Evolutionary conservation across 345 rosid species (phyloP).

Genomic region (Sapria himalayana): DNA sequence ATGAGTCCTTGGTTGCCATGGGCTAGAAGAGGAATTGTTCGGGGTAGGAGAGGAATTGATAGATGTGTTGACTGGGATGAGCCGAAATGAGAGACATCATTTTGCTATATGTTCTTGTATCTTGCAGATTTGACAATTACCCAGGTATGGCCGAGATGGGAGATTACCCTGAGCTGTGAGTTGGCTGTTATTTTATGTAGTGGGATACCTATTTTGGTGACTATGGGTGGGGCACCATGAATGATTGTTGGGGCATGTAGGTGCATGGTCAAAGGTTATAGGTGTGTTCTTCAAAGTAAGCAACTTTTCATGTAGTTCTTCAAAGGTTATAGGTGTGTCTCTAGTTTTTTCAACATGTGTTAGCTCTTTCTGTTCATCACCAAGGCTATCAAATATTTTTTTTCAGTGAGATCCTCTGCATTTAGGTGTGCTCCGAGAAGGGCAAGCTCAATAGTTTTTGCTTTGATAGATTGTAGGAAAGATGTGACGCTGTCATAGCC

Average conservation of each 20-base stretch:
- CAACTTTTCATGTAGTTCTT: neutral
- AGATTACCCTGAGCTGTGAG: neutral
- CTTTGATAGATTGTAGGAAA: neutral
- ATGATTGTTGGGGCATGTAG: neutral
- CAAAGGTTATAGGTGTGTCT: neutral
- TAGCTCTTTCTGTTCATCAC: neutral
- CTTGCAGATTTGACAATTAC: neutral
- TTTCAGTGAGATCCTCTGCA: neutral
- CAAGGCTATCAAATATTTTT: neutral
- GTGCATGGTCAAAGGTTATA: neutral
- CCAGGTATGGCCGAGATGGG: neutral
- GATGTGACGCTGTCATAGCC: neutral
- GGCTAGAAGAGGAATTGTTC: no score
- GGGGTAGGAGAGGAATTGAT: no score
- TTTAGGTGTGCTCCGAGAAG: constrained; percentile 1
- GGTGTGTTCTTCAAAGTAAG: neutral
- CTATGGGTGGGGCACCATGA: neutral
- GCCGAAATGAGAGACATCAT: neutral
- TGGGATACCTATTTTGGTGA: neutral
- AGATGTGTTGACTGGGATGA: no score
- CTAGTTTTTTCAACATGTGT: neutral
- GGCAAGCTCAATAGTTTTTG: neutral
- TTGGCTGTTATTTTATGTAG: no score
- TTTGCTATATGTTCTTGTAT: neutral
- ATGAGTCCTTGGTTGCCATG: neutral